A percentile compares a stretch with the other conserved stretches of the same genome.
These are phyloP conservation scores for Colletotrichum sp. DNA, from an alignment of 2,329 filamentous ascomycete species.

Conservation along the genomic window DNA sequence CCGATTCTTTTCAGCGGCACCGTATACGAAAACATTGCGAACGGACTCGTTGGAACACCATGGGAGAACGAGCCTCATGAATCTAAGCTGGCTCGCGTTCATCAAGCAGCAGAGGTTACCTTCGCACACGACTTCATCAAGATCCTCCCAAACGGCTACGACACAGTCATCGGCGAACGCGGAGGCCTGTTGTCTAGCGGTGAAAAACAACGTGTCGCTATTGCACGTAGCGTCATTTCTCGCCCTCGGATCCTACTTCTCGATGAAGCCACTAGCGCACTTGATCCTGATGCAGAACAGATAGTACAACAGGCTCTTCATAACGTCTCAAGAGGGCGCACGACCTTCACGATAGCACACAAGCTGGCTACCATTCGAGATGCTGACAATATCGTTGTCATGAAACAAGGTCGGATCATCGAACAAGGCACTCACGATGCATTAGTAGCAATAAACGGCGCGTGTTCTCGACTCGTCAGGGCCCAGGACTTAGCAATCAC, in stretches of 20 bases:
- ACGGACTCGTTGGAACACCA: constrained; percentile 45
- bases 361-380: constrained; percentile 59
- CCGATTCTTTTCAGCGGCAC: constrained; percentile 42
- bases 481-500: constrained; percentile 40
- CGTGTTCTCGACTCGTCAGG: constrained; percentile 57
- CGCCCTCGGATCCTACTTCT: constrained; percentile 61
- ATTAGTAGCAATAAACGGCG: constrained; percentile 49
- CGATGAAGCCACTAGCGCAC: constrained; percentile 69
- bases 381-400: constrained; percentile 68
- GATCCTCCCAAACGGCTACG: constrained; percentile 53
- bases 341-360: constrained; percentile 69
- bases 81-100: constrained; percentile 43
- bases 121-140: constrained; percentile 53
- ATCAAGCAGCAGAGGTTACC: constrained; percentile 48
- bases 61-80: constrained; percentile 26
- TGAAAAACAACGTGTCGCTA: constrained; percentile 69
- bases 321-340: constrained; percentile 57
- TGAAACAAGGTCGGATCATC: constrained; percentile 59
- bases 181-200: constrained; percentile 68
- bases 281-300: constrained; percentile 44
- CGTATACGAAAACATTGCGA: constrained; percentile 56
- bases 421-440: constrained; percentile 67
- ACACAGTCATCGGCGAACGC: constrained; percentile 63
- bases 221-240: constrained; percentile 48
- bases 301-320: constrained; percentile 61